Evolutionary conservation across 2,329 filamentous ascomycete genomes (phyloP), one percentile per base, ranked within the genome.

Genomic region (Phaeosphaeriaceae sp.): DNA sequence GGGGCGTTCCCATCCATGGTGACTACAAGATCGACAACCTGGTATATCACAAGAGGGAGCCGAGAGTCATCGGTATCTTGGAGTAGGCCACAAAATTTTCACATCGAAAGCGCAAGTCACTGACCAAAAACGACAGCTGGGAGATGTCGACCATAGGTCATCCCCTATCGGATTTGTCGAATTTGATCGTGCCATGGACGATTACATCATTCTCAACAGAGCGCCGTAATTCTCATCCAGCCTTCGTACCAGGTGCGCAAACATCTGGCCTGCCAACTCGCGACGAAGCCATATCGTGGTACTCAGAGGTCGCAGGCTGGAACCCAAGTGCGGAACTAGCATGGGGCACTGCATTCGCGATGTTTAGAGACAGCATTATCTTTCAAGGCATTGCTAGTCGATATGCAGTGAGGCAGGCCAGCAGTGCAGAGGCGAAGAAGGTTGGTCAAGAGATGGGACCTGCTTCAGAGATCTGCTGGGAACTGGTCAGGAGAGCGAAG

Each of bases 141-240:
- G 94, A 98, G 81, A 97, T 98, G 92, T 93, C 93, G 30, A 98
- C 94, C 0, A 89, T 97, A 55, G 94, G 94, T n/a, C 94, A 98
- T 76, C 94, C 94, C 1, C 86, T 97, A 23, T 94, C 91, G 9
- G 94, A 98, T 76, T 83, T 98, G 42, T 88, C 89, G 76, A 98
- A 97, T 79, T 83, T 97, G 22, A 77, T 89, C 15, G 69, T 68
- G 3, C 81, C 82, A 1, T 83, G 73, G 64, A 71, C 79, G 1
- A 79, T 76, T 3, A 78, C 81, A 1, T 63, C 64, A 0, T 76
- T 73, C 26, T 69, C 73, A 32, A 72, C 77, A 57, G 76, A 76
- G 43, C 65, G 77, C 42, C 64, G 66, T 55, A 77, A 74, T 67
- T 80, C 72, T n/a, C 78, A 76, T 59, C 68, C 63, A n/a, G 83